A percentile compares a stretch with the other conserved stretches of the same genome.
Evolutionary conservation across 495 filamentous ascomycete genomes (phyloP).

Genomic region (Penicillium lagena): DNA sequence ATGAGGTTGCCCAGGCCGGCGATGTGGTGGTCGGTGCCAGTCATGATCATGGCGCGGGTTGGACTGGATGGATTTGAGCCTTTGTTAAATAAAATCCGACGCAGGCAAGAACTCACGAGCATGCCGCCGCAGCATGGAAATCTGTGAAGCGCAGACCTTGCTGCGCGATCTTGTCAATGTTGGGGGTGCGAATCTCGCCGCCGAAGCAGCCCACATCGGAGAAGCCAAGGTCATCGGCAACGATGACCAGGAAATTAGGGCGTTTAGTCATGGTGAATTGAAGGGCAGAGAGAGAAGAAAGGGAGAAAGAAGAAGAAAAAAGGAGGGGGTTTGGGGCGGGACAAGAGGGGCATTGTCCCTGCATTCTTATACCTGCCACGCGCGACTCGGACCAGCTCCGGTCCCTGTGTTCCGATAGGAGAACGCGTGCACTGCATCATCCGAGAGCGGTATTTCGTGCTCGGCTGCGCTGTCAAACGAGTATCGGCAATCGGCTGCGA

Average conservation of each 20-base stretch:
- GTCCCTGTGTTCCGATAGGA: too few species aligned
- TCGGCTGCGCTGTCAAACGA: constrained; percentile 3
- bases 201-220: constrained; percentile 57
- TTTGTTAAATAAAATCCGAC: background rate
- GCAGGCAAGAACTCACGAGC: constrained; percentile 31
- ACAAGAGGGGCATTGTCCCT: background rate
- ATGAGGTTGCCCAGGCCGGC: constrained; percentile 41
- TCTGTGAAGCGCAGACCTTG: constrained; percentile 53
- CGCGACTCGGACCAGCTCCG: background rate
- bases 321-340: background rate
- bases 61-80: constrained; percentile 24
- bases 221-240: constrained; percentile 60
- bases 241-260: constrained; percentile 57
- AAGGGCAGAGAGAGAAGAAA: background rate
- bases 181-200: constrained; percentile 56
- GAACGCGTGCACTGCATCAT: too few species aligned
- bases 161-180: constrained; percentile 52
- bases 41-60: constrained; percentile 54
- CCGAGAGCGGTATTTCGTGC: constrained; percentile 6
- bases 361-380: background rate
- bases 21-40: constrained; percentile 42
- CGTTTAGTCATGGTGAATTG: constrained; percentile 24
- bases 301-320: background rate
- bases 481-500: constrained; percentile 7
- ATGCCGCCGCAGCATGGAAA: constrained; percentile 59